Conservation (phyloP, 148 eudicot species). For the Fagopyrum homotropicum region DNA sequence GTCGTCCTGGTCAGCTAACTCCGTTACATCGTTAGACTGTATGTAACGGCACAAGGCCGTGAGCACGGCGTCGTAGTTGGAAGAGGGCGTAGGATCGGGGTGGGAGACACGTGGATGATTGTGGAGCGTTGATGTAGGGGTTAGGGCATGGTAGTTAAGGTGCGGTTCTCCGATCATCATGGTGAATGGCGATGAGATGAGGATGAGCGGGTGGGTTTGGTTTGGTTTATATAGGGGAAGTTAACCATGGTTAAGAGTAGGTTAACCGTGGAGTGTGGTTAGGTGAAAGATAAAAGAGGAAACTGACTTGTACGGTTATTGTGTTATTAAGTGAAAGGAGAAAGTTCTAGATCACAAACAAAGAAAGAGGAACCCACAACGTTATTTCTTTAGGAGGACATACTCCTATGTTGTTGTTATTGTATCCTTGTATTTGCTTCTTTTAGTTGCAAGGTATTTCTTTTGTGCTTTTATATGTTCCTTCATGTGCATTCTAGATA, state of each 20-base stretch:
- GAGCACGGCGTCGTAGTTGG: constrained; percentile 4
- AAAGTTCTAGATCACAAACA: neutral
- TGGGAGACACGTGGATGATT: neutral
- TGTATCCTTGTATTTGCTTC: constrained; percentile 6
- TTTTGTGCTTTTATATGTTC: neutral
- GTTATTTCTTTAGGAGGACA: neutral
- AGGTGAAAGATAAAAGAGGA: neutral
- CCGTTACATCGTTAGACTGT: neutral
- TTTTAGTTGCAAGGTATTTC: constrained; percentile 2
- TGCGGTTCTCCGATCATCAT: constrained; percentile 9
- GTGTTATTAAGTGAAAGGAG: neutral
- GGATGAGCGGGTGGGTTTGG: neutral
- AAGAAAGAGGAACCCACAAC: neutral
- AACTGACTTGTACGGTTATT: neutral
- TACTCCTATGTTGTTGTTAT: neutral
- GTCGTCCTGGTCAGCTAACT: neutral
- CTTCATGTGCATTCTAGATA: constrained; percentile 5
- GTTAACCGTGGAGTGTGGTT: neutral
- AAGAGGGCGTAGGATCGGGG: neutral
- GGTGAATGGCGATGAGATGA: neutral
- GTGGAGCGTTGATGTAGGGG: neutral
- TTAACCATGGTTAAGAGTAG: constrained; percentile 1
- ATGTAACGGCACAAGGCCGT: constrained; percentile 8
- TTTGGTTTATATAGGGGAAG: neutral
- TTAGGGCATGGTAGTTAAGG: neutral